Evolutionary conservation across 352 stramenopile genomes (phyloP).

Genomic region (Pythium aphanidermatum): DNA sequence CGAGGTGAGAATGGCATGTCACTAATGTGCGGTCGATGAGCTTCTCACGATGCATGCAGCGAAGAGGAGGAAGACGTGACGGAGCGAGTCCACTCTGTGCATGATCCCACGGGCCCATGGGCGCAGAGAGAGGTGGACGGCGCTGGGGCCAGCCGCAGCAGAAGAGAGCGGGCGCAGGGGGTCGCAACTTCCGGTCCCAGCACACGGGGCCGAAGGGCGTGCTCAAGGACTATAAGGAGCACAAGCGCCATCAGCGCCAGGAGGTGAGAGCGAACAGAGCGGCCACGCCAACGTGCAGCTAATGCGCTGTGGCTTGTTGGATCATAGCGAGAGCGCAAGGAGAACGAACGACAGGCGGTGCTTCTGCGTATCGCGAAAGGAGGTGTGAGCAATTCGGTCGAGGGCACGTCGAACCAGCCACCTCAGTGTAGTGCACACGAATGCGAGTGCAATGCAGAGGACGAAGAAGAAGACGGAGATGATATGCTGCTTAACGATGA

Average conservation of each 20-base stretch:
- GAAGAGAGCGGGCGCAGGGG: slow-evolving; percentile 17
- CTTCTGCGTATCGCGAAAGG: slow-evolving; percentile 67
- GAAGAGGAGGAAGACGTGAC: slow-evolving; percentile 49
- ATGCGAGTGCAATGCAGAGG: slow-evolving; percentile 22
- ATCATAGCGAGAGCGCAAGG: slow-evolving; percentile 32
- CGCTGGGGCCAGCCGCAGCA: slow-evolving; percentile 44
- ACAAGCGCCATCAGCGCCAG: slow-evolving; percentile 54
- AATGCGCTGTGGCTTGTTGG: neutral
- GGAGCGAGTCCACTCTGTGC: slow-evolving; percentile 57
- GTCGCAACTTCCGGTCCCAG: slow-evolving; percentile 46
- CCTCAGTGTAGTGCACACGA: slow-evolving; percentile 9
- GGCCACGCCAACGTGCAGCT: neutral
- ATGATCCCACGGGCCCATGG: slow-evolving; percentile 69
- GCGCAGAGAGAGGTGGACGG: slow-evolving; percentile 35
- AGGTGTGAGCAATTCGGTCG: slow-evolving; percentile 7
- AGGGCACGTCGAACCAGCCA: slow-evolving; percentile 8
- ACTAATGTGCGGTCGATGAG: slow-evolving; percentile 9
- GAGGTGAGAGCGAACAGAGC: slow-evolving; percentile 25
- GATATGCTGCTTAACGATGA: slow-evolving; percentile 44
- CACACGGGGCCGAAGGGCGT: slow-evolving; percentile 81
- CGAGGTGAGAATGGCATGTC: slow-evolving; percentile 30
- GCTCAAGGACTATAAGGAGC: slow-evolving; percentile 74
- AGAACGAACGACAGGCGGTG: slow-evolving; percentile 42
- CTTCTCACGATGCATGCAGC: slow-evolving; percentile 10
- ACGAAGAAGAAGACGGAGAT: slow-evolving; percentile 37